Evolutionary conservation across 371 early-diverging fungal species (phyloP), one percentile per base, ranked within the genome.

Genomic region (Syncephalastrum racemosum): DNA sequence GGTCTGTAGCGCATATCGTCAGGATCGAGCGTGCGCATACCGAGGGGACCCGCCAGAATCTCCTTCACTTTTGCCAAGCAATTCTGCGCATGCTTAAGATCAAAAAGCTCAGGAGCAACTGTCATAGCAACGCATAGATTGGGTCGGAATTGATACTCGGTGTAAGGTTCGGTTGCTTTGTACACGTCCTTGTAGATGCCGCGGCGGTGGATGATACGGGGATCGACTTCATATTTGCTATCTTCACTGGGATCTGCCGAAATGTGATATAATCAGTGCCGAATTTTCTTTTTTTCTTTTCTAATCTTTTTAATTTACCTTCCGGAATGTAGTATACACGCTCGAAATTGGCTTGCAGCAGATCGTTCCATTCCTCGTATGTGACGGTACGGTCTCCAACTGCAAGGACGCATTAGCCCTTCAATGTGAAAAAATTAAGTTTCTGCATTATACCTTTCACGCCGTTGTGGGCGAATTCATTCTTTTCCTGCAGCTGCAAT

Each of bases 101-200:
- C 67, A 66, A 98, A 97, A 22, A 98, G 67, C 67, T 96, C 96
- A 0, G 99, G 99, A 0, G 98, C 96, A 49, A 94, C 91, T 2
- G 83, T 87, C 92, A 98, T 93, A 19, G 98, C 97, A 23, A 96
- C 79, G 47, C 84, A 75, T 50, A 94, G 81, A 66, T 97, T 98
- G 45, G 97, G 97, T 0, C 98, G 85, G 53, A 98, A 75, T 66
- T 96, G 96, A 60, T 93, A 96, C 72, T 96, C 96, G 0, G 89
- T 84, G 68, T 84, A 93, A 2, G 81, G 79, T 4, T 81, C 62
- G 0, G 89, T 77, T 0, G 93, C 80, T 14, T 87, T 90, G 46
- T 83, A 79, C 0, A 89, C 88, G 70, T 98, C 99, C 69, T 94
- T 96, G 80, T 97, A 98, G 55, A 97, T 93, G 36, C 95, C 97